Percentiles rank a stretch among this genome's conserved stretches.
Evolutionary conservation across 176 grass and related monocot species (phyloP).

Genomic region (Neostapfia colusana): DNA sequence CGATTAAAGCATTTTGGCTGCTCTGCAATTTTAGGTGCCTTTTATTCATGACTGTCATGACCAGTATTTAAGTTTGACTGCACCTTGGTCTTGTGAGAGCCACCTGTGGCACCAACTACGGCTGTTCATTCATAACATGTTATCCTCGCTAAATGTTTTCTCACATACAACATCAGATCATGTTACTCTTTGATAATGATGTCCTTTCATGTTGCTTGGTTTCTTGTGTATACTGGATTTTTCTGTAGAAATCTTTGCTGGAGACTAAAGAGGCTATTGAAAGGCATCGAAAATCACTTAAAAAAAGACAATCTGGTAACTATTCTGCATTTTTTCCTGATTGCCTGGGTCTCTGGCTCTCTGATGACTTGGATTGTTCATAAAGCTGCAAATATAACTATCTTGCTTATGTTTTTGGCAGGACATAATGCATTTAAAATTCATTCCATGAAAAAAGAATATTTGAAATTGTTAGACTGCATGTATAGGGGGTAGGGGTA

Average conservation of each 20-base stretch:
- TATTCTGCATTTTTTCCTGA: conserved; percentile 17
- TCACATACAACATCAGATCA: conserved; percentile 4
- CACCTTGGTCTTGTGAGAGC: background rate
- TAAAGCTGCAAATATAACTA: conserved; percentile 3
- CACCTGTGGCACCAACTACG: background rate
- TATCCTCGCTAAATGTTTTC: background rate
- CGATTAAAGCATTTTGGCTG: conserved; percentile 10
- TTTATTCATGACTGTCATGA: background rate
- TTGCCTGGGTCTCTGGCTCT: background rate
- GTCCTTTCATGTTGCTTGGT: conserved; percentile 33
- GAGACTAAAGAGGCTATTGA: conserved; percentile 92
- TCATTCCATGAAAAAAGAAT: background rate
- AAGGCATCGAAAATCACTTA: conserved; percentile 93
- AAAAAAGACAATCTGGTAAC: conserved; percentile 80
- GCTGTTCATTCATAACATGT: background rate
- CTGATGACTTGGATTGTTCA: conserved; percentile 19
- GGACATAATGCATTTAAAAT: background rate
- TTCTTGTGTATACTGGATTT: conserved; percentile 36
- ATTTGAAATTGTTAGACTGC: too few species aligned
- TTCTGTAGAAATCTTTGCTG: conserved; percentile 86
- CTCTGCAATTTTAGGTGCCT: background rate
- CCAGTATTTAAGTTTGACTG: too few species aligned
- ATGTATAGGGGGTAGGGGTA: too few species aligned
- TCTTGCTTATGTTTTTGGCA: conserved; percentile 22
- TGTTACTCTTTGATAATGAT: conserved; percentile 11